These are phyloP conservation scores for Guillardia theta DNA, from an alignment of 78 protist genomes.

Conservation along the genomic window DNA sequence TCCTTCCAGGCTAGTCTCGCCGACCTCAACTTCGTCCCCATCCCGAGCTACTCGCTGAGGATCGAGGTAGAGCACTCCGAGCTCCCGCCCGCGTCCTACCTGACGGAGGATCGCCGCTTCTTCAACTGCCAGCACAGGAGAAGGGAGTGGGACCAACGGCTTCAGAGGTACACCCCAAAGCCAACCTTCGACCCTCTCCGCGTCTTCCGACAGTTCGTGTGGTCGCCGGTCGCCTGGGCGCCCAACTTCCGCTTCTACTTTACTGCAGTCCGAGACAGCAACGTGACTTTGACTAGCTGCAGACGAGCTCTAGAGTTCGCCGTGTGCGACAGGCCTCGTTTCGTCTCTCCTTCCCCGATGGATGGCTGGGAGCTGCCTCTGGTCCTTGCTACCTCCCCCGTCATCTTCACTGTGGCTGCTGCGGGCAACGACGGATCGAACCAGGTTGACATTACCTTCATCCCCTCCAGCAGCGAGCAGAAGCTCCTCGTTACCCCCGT, in stretches of 20 bases:
- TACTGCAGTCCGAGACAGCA: no score
- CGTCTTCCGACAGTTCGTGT: not conserved
- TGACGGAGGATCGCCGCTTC: not conserved
- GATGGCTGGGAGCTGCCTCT: not conserved
- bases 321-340: slow-evolving; percentile 9
- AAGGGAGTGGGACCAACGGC: no score
- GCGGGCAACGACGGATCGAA: not conserved
- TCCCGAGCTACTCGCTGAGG: not conserved
- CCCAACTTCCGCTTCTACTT: no score
- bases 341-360: slow-evolving; percentile 8
- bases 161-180: no score
- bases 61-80: not conserved
- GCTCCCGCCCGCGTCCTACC: not conserved
- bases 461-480: not conserved
- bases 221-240: not conserved
- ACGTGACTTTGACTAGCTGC: no score
- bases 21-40: not conserved
- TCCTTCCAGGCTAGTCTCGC: not conserved
- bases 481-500: not conserved
- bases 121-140: not conserved
- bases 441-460: not conserved
- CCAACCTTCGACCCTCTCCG: not conserved
- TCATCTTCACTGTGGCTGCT: slow-evolving; percentile 10
- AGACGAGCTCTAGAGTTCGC: not conserved
- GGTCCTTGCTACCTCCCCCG: not conserved